phyloP scores from a whole-genome alignment of 768 basidiomycete species.

The Galerina sulciceps region DNA sequence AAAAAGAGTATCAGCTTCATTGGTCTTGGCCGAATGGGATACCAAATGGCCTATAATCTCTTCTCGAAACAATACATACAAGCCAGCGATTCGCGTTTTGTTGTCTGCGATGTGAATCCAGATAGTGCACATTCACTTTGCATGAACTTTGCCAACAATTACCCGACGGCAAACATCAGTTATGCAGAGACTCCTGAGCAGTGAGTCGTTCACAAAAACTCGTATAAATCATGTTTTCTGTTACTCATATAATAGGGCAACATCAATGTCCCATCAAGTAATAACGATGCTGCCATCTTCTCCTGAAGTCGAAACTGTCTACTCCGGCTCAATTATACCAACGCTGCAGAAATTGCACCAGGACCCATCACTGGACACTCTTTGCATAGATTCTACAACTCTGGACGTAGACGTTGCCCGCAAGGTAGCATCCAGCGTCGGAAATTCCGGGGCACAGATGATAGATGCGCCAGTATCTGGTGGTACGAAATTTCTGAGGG shows the following conservation, averaged over 20 bases:
- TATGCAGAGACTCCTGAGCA: slow-evolving; percentile 71
- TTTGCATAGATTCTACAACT: slow-evolving; percentile 92
- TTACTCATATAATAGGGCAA: slow-evolving; percentile 50
- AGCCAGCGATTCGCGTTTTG: slow-evolving; percentile 58
- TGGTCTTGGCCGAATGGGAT: slow-evolving; percentile 88
- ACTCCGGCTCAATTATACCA: slow-evolving; percentile 69
- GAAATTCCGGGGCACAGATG: slow-evolving; percentile 66
- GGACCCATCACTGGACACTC: slow-evolving; percentile 42
- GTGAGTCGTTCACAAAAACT: slow-evolving; percentile 48
- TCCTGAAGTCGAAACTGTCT: slow-evolving; percentile 83
- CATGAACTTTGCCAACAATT: slow-evolving; percentile 55
- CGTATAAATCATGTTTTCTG: background rate
- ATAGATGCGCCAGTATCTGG: slow-evolving; percentile 96
- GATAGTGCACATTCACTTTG: slow-evolving; percentile 62
- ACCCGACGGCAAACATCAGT: slow-evolving; percentile 62
- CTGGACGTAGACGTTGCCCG: slow-evolving; percentile 80
- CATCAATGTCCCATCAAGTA: slow-evolving; percentile 64
- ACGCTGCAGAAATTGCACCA: slow-evolving; percentile 55
- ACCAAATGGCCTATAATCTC: slow-evolving; percentile 84
- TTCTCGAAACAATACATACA: slow-evolving; percentile 74
- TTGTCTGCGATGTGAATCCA: slow-evolving; percentile 78
- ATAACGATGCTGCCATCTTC: slow-evolving; percentile 94
- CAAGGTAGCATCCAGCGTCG: slow-evolving; percentile 60
- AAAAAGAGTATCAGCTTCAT: slow-evolving; percentile 73
- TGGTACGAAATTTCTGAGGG: slow-evolving; percentile 48